Conservation (phyloP, 2,329 filamentous ascomycete genomes). For the Chalaropsis ovoidea region DNA sequence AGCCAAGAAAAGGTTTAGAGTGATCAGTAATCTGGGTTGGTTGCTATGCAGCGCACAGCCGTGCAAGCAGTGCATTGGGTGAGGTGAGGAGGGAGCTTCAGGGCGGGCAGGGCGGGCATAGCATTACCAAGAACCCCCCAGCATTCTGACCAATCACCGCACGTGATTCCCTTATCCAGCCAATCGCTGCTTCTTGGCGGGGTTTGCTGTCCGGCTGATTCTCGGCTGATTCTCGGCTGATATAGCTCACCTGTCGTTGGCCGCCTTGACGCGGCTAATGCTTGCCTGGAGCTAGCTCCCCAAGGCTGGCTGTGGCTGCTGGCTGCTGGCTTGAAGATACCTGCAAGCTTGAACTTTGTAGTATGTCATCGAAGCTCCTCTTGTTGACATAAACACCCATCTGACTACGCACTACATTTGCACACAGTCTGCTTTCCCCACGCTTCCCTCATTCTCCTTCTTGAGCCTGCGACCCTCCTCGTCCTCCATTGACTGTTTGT, state of each 20-base stretch:
- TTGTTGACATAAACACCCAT: neutral
- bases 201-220: conserved; percentile 24
- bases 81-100: too few species aligned
- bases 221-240: conserved; percentile 26
- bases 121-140: too few species aligned
- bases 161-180: conserved; percentile 14
- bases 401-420: neutral
- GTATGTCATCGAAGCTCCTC: neutral
- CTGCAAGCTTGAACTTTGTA: conserved; percentile 26
- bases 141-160: neutral
- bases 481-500: conserved; percentile 23
- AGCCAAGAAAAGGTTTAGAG: neutral
- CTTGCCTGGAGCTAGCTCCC: conserved; percentile 34
- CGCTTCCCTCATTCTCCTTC: neutral
- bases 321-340: conserved; percentile 3
- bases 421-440: neutral
- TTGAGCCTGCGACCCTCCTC: neutral
- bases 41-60: too few species aligned
- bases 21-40: neutral
- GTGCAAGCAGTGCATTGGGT: neutral
- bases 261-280: conserved; percentile 25
- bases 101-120: too few species aligned
- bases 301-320: too few species aligned
- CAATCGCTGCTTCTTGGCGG: conserved; percentile 12
- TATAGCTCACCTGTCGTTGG: conserved; percentile 12